Percentiles rank a stretch among this genome's conserved stretches.
Conservation (phyloP, 805 yeast genomes). For the Torulaspora microellipsoides region DNA sequence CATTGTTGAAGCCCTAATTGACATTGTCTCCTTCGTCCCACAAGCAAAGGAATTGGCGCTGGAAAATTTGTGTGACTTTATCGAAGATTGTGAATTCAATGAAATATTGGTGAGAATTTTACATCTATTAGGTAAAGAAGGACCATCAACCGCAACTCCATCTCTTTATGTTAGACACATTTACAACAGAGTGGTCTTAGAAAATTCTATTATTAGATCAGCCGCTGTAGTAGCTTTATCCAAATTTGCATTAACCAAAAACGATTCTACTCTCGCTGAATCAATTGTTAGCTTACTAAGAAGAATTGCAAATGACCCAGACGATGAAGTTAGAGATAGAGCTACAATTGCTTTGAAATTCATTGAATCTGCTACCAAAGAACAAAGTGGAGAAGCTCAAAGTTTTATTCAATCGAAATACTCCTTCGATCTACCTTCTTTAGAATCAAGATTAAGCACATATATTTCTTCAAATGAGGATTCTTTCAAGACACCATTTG, state of each 20-base stretch:
- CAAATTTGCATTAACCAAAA: slow-evolving; percentile 75
- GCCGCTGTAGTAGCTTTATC: slow-evolving; percentile 92
- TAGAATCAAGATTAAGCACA: slow-evolving; percentile 70
- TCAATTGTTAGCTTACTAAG: slow-evolving; percentile 71
- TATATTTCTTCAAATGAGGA: slow-evolving; percentile 49
- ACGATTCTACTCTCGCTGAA: slow-evolving; percentile 58
- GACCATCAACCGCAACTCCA: slow-evolving; percentile 82
- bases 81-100: slow-evolving; percentile 96
- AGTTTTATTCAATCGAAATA: slow-evolving; percentile 62
- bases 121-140: slow-evolving; percentile 90
- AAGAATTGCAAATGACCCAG: slow-evolving; percentile 82
- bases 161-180: slow-evolving; percentile 91
- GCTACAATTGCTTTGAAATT: slow-evolving; percentile 82
- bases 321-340: slow-evolving; percentile 97
- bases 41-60: slow-evolving; percentile 76
- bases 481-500: slow-evolving; percentile 55
- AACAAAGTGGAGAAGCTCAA: slow-evolving; percentile 33
- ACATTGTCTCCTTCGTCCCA: slow-evolving; percentile 82
- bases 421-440: slow-evolving; percentile 65
- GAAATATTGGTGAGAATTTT: slow-evolving; percentile 90
- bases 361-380: slow-evolving; percentile 41
- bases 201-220: slow-evolving; percentile 90
- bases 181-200: slow-evolving; percentile 93
- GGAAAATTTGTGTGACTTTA: slow-evolving; percentile 89
- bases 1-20: slow-evolving; percentile 89